Conservation (phyloP, 169 alveolate species). For the Eimeria nieschulzi region DNA sequence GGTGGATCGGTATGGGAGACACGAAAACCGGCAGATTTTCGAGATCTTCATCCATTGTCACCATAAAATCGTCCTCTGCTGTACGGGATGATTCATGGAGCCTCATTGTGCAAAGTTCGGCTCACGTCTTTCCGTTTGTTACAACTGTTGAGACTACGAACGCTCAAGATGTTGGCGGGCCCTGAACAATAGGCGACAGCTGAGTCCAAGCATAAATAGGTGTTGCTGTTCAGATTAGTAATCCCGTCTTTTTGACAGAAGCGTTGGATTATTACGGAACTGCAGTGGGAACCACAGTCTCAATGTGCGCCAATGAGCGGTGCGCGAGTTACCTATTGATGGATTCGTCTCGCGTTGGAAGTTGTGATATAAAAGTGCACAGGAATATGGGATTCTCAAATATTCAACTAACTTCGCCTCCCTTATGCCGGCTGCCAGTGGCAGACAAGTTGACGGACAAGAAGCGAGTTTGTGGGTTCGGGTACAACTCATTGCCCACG, state of each 20-base stretch:
- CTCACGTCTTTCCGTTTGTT: neutral
- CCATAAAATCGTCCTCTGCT: neutral
- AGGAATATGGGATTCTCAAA: slow-evolving; percentile 10
- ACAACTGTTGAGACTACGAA: neutral
- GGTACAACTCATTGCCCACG: neutral
- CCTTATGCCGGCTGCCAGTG: neutral
- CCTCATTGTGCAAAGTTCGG: neutral
- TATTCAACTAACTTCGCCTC: neutral
- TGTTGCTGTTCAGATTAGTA: neutral
- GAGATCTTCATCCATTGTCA: slow-evolving; percentile 14
- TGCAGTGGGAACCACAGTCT: neutral
- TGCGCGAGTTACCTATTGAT: neutral
- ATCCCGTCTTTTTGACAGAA: neutral
- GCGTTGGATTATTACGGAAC: neutral
- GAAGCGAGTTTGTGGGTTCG: neutral
- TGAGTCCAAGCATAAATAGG: neutral
- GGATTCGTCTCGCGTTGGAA: neutral
- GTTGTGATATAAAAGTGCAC: neutral
- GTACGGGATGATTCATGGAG: neutral
- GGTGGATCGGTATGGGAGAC: slow-evolving; percentile 60
- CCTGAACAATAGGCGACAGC: neutral
- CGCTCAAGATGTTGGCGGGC: neutral
- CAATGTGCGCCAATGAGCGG: neutral
- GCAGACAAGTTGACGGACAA: neutral
- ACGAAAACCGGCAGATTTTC: slow-evolving; percentile 63